Conservation (phyloP, 2,329 filamentous ascomycete species). For the Alternaria infectoria region DNA sequence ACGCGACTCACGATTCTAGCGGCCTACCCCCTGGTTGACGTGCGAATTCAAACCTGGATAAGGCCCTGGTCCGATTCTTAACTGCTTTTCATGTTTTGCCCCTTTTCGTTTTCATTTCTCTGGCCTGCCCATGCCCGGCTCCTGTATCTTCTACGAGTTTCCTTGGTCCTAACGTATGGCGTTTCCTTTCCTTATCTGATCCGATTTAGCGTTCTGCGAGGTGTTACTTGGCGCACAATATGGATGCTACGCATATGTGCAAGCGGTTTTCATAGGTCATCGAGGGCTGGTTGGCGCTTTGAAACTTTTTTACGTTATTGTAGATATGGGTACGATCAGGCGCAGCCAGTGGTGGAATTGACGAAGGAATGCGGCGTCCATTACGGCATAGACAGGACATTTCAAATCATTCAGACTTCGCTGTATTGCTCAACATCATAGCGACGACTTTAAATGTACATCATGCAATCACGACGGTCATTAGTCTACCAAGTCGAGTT, state of each 20-base stretch:
- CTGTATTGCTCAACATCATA: not conserved
- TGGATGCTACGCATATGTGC: constrained; percentile 8
- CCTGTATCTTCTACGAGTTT: constrained; percentile 3
- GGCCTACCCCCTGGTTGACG: not conserved
- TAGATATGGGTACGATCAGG: not conserved
- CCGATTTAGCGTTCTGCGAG: constrained; percentile 10
- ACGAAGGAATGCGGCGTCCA: not conserved
- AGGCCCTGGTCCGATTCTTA: not conserved
- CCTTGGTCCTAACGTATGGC: not conserved
- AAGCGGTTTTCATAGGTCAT: not conserved
- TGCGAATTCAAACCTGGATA: not conserved
- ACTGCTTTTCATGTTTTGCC: not conserved
- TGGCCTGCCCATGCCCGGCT: not conserved
- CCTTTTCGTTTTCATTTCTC: not conserved
- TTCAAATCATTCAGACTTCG: not conserved
- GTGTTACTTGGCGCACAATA: constrained; percentile 5
- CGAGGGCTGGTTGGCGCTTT: constrained; percentile 1
- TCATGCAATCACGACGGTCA: not conserved
- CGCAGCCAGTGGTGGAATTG: not conserved
- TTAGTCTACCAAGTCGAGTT: constrained; percentile 8
- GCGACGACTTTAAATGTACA: not conserved
- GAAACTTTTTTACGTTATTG: not conserved
- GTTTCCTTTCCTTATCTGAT: not conserved
- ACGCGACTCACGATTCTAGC: not conserved
- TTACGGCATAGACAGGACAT: not conserved